Evolutionary conservation across 768 basidiomycete genomes (phyloP).

Genomic region (Daedaleopsis sinensis): DNA sequence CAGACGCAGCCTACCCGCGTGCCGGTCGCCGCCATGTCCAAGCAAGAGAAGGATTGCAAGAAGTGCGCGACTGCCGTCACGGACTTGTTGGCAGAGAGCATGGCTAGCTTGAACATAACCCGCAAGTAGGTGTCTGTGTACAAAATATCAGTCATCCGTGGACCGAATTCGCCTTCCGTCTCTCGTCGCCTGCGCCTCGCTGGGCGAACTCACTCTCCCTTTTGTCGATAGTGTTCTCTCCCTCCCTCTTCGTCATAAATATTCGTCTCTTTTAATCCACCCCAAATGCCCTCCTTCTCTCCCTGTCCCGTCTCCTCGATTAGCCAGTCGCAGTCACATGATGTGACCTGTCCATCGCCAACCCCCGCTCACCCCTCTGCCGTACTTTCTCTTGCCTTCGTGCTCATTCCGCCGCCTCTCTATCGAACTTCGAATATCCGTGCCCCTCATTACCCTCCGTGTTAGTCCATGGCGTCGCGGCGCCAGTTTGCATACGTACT

Average conservation of each 20-base stretch:
- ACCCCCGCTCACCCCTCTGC: not conserved
- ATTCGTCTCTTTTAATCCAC: slow-evolving; percentile 5
- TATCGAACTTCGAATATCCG: not conserved
- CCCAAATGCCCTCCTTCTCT: not conserved
- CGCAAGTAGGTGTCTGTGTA: slow-evolving; percentile 42
- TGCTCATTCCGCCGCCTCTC: not conserved
- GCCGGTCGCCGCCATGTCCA: not conserved
- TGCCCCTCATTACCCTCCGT: not conserved
- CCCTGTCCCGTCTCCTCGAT: not conserved
- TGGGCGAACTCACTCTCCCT: slow-evolving; percentile 11
- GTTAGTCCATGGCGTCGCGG: not conserved
- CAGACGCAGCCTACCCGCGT: slow-evolving; percentile 2
- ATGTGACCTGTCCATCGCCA: not conserved
- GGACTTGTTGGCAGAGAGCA: slow-evolving; percentile 65
- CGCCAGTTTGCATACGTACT: not conserved
- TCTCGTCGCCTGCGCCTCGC: not conserved
- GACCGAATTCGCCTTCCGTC: not conserved
- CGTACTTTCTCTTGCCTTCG: not conserved
- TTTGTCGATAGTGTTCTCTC: slow-evolving; percentile 4
- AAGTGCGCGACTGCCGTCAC: slow-evolving; percentile 26
- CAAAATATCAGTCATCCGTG: not conserved
- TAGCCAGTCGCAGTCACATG: no score
- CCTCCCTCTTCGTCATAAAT: not conserved
- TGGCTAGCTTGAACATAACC: slow-evolving; percentile 63
- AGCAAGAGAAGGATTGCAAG: slow-evolving; percentile 13